Evolutionary conservation across 2,329 filamentous ascomycete species (phyloP), one percentile per base, ranked within the genome.

Genomic region (Verticillium klebahnii): DNA sequence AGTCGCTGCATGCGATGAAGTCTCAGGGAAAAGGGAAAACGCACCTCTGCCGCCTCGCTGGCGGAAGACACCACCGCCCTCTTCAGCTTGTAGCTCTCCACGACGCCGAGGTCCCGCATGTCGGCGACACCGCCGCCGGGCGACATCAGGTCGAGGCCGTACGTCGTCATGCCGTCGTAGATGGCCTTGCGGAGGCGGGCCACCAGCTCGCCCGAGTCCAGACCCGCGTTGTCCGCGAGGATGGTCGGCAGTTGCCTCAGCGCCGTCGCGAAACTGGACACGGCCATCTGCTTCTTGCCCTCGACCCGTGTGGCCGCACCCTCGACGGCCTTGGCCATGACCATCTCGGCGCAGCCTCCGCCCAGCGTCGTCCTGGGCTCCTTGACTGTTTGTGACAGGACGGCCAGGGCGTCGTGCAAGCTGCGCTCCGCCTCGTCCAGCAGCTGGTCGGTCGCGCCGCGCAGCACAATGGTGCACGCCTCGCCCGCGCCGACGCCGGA

Each of bases 61-160:
- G 95, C 95, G 64, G 93, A 97, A 60, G 91, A 96, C 59, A 99
- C 95, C 60, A 99, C 95, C n/a, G 95, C 95, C 74, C 88, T 90
- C 86, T 99, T 99, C 74, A 99, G 80, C 84, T 99, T 99, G 84
- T 97, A 98, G 77, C 92, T 96, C 81, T 99, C 95, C 68, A 99
- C 90, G 32, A 99, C 93, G 55, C 95, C 95, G 57, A 96, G 75
- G 70, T 99, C 92, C 60, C 94, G 86, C 95, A 99, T 99, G 72
- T 99, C 95, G 14, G 92, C 85, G 71, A 99, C 92, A 55, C 93
- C 93, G 63, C 95, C 95, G 50, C 95, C 94, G 2, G 94, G 93
- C 1, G 89, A 92, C 78, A 90, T 82, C 65, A 99, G 81, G 73
- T 99, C 95, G 66, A 99, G 80, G 23, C 95, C 95, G 60, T 94